These are phyloP conservation scores for Triadica sebifera DNA, from an alignment of 345 rosid genomes.

Conservation along the genomic window DNA sequence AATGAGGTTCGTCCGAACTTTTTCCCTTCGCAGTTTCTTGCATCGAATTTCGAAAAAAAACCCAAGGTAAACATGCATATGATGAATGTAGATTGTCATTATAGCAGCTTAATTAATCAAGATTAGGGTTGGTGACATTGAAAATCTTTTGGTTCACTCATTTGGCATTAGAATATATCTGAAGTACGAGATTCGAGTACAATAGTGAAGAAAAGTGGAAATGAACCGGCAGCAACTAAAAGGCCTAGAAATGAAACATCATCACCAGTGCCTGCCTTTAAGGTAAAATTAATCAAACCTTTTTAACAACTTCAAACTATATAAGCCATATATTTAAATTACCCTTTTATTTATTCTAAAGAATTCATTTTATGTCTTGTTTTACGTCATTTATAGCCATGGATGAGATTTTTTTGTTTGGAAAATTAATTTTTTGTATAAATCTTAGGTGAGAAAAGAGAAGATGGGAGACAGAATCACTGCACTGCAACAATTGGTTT, in stretches of 20 bases:
- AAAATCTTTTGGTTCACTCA: slow-evolving; percentile 9
- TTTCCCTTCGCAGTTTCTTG: slow-evolving; percentile 52
- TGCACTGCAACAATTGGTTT: slow-evolving; percentile 99
- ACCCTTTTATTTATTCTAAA: background rate
- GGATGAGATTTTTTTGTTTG: slow-evolving; percentile 22
- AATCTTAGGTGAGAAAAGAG: slow-evolving; percentile 86
- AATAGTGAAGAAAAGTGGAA: slow-evolving; percentile 65
- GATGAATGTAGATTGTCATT: slow-evolving; percentile 13
- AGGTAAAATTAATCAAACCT: slow-evolving; percentile 47
- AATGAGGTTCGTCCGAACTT: slow-evolving; percentile 56
- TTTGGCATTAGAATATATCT: slow-evolving; percentile 43
- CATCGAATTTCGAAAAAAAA: slow-evolving; percentile 42
- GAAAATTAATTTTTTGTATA: slow-evolving; percentile 21
- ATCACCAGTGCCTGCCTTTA: slow-evolving; percentile 81
- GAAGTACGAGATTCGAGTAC: slow-evolving; percentile 51
- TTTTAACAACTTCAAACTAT: no score
- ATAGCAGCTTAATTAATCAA: background rate
- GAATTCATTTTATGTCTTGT: background rate
- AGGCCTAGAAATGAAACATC: slow-evolving; percentile 73
- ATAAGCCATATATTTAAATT: background rate
- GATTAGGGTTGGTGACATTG: slow-evolving; percentile 28
- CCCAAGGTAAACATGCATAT: slow-evolving; percentile 24
- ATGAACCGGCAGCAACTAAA: slow-evolving; percentile 53
- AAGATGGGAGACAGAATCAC: slow-evolving; percentile 99
- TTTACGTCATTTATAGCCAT: background rate